Evolutionary conservation across 1,284 basidiomycete genomes (phyloP).

Genomic region (Chalciporus sp.): DNA sequence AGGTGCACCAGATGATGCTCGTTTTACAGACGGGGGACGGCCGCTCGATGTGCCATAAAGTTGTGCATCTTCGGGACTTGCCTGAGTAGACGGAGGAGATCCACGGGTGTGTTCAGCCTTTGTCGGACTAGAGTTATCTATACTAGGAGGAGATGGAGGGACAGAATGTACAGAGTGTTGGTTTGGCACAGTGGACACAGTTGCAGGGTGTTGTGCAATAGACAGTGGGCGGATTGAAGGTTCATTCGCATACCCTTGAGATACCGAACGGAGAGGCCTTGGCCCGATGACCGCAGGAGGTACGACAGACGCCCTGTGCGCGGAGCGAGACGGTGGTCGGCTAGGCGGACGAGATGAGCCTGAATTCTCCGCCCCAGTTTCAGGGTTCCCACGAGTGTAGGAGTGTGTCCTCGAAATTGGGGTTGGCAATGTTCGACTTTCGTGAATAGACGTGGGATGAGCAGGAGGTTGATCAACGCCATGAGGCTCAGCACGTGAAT

Average conservation of each 20-base stretch:
- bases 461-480: constrained; percentile 26
- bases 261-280: constrained; percentile 32
- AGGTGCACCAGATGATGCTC: constrained; percentile 18
- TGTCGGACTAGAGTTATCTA: constrained; percentile 13
- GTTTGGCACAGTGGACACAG: constrained; percentile 12
- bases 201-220: constrained; percentile 14
- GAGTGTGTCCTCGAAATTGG: constrained; percentile 23
- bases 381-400: constrained; percentile 31
- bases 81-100: constrained; percentile 22
- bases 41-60: constrained; percentile 16
- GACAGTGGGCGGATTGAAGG: constrained; percentile 31
- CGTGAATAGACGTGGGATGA: constrained; percentile 33
- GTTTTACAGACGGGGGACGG: constrained; percentile 18
- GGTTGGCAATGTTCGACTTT: constrained; percentile 23
- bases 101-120: constrained; percentile 16
- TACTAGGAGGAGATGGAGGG: constrained; percentile 24
- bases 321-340: constrained; percentile 32
- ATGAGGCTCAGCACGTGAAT: constrained; percentile 29
- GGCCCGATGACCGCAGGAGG: constrained; percentile 32
- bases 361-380: constrained; percentile 19
- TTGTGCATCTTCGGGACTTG: constrained; percentile 29
- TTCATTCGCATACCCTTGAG: constrained; percentile 33
- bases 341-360: constrained; percentile 22
- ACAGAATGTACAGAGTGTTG: constrained; percentile 20
- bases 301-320: constrained; percentile 23